Evolutionary conservation across 1,139 yeast genomes (phyloP), one percentile per base, ranked within the genome.

Genomic region (Debaryomyces sp.): DNA sequence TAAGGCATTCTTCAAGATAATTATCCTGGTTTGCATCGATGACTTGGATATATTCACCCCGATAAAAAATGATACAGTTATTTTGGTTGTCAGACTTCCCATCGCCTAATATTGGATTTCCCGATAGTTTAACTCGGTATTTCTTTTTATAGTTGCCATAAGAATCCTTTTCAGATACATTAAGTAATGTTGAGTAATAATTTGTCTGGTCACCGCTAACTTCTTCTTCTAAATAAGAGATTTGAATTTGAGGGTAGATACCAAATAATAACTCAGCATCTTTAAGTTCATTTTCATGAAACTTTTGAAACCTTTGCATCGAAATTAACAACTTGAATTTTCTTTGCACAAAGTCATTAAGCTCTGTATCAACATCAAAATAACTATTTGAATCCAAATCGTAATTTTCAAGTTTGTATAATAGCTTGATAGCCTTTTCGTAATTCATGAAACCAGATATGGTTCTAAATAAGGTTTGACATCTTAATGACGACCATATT

Each of bases 31-130:
- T 80, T 1, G 85, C 83, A 62, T 80, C 85, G 43, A 80, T 68
- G 34, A 80, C 64, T 52, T 80, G 85, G 46, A 79, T 66, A 54
- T 79, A 80, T 49, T 80, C 85, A 8, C 84, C 85, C 47, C 85
- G 63, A 33, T 75, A 66, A 53, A 78, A 80, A 1, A 79, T 70
- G 34, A 80, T 54, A 0, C 82, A 67, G 57, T 77, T 80, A 52
- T 80, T 80, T 51, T 80, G 85, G 50, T 80, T 80, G 57, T 80
- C 85, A 0, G 83, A 73, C 51, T 80, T 80, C 5, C 84, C 85
- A 57, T 80, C 85, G 3, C 85, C 84, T 37, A 80, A 63, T 35
- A 80, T 77, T 7, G 84, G 84, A 51, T 78, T 72, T 6, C 84
- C 85, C 0, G 84, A 77, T 18, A 80, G 62, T 52, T 63, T 64